These are phyloP conservation scores for Rugosomyces carneus DNA, from an alignment of 1,284 basidiomycete genomes.

Conservation along the genomic window DNA sequence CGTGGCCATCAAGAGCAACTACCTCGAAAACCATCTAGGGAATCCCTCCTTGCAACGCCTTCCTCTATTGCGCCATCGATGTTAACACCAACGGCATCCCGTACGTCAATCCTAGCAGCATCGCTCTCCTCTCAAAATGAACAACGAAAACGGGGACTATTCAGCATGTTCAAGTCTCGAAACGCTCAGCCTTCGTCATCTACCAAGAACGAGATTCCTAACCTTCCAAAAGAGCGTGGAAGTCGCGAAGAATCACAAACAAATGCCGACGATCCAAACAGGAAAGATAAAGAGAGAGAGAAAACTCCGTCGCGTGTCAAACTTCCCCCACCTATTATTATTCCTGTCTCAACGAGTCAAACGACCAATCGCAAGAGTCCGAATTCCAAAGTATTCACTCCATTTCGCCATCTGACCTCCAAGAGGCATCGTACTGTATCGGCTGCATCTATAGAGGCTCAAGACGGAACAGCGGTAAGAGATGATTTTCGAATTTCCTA, in stretches of 20 bases:
- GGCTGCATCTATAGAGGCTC: slow-evolving; percentile 67
- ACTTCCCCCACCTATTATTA: slow-evolving; percentile 23
- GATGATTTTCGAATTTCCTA: slow-evolving; percentile 4
- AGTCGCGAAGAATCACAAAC: slow-evolving; percentile 11
- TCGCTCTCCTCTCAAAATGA: slow-evolving; percentile 31
- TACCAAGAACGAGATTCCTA: slow-evolving; percentile 23
- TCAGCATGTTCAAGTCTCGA: slow-evolving; percentile 27
- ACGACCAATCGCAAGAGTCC: slow-evolving; percentile 31
- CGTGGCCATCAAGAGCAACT: slow-evolving; percentile 5
- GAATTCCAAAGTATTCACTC: slow-evolving; percentile 46
- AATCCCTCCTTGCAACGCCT: slow-evolving; percentile 47
- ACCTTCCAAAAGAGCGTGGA: slow-evolving; percentile 18
- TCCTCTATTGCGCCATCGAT: slow-evolving; percentile 45
- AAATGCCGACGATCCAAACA: slow-evolving; percentile 7
- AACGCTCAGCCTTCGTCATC: slow-evolving; percentile 16
- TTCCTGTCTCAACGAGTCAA: slow-evolving; percentile 20
- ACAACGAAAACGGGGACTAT: slow-evolving; percentile 28
- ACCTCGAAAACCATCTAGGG: slow-evolving; percentile 28
- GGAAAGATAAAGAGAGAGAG: background rate
- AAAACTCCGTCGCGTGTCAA: slow-evolving; percentile 19
- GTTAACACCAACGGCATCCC: slow-evolving; percentile 30
- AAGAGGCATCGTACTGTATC: slow-evolving; percentile 63
- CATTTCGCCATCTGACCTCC: slow-evolving; percentile 53
- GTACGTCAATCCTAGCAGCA: slow-evolving; percentile 30
- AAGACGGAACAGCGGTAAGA: slow-evolving; percentile 69